Evolutionary conservation across 1,284 basidiomycete genomes (phyloP).

Genomic region (Sparassis latifolia): DNA sequence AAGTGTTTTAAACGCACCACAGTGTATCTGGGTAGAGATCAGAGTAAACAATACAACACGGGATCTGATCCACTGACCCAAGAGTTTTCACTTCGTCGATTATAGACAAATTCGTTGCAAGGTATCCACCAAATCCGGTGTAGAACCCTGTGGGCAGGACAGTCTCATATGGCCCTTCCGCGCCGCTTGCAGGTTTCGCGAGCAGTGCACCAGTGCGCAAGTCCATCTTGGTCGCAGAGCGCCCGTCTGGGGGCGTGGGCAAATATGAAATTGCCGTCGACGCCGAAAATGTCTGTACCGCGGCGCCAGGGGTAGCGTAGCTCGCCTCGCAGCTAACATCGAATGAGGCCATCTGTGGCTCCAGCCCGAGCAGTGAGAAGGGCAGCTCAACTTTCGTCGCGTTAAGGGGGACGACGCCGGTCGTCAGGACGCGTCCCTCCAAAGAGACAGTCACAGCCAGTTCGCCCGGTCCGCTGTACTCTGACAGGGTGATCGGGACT

Average conservation of each 20-base stretch:
- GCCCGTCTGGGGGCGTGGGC: slow-evolving; percentile 39
- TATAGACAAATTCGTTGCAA: slow-evolving; percentile 48
- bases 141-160: slow-evolving; percentile 73
- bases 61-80: slow-evolving; percentile 40
- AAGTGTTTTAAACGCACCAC: slow-evolving; percentile 13
- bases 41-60: not conserved
- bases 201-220: slow-evolving; percentile 60
- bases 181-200: slow-evolving; percentile 45
- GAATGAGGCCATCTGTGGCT: slow-evolving; percentile 40
- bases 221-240: slow-evolving; percentile 65
- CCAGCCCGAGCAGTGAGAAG: slow-evolving; percentile 41
- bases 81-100: slow-evolving; percentile 51
- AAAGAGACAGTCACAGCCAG: slow-evolving; percentile 37
- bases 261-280: slow-evolving; percentile 46
- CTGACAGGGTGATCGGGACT: slow-evolving; percentile 34
- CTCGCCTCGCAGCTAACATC: slow-evolving; percentile 46
- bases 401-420: slow-evolving; percentile 45
- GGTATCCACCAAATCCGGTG: slow-evolving; percentile 55
- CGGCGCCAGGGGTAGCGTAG: slow-evolving; percentile 6
- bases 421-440: slow-evolving; percentile 33
- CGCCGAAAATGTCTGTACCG: slow-evolving; percentile 41
- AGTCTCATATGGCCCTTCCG: slow-evolving; percentile 44
- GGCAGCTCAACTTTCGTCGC: slow-evolving; percentile 41
- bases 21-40: slow-evolving; percentile 16
- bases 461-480: slow-evolving; percentile 15